A percentile compares a stretch with the other conserved stretches of the same genome.
Evolutionary conservation across 305 asterid genomes (phyloP).

Genomic region (Rubia peregrina): DNA sequence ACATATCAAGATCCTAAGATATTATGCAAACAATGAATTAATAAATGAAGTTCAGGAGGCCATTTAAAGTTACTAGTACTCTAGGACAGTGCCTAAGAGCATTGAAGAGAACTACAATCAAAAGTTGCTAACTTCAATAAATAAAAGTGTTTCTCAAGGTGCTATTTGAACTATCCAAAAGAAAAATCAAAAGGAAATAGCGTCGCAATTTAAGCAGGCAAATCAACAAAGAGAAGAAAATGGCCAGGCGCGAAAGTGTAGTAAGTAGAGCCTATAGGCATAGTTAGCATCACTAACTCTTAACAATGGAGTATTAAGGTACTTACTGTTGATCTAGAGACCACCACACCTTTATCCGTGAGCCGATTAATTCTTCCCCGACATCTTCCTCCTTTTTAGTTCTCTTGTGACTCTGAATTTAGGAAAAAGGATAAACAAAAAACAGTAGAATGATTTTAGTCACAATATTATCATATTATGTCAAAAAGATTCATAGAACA

Average conservation of each 20-base stretch:
- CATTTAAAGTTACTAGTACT: neutral
- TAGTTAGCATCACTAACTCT: slow-evolving; percentile 8
- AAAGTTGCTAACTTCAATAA: neutral
- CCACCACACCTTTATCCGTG: slow-evolving; percentile 81
- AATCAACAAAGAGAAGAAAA: neutral
- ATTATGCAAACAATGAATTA: neutral
- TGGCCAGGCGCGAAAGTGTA: neutral
- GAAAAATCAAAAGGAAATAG: neutral
- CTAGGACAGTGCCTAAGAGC: neutral
- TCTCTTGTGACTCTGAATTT: slow-evolving; percentile 15
- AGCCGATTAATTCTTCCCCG: slow-evolving; percentile 45
- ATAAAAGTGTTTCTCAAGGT: neutral
- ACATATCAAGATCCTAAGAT: neutral
- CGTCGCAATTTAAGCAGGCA: neutral
- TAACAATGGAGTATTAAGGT: slow-evolving; percentile 8
- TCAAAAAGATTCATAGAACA: neutral
- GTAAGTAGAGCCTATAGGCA: neutral
- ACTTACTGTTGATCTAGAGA: slow-evolving; percentile 66
- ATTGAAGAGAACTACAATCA: neutral
- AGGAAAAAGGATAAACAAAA: slow-evolving; percentile 16
- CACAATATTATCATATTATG: slow-evolving; percentile 3
- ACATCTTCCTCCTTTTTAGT: slow-evolving; percentile 29
- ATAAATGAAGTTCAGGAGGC: neutral
- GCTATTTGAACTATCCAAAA: neutral
- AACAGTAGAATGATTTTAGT: slow-evolving; percentile 18